Base-by-base conservation (phyloP, 2,329 filamentous ascomycete genomes). In the Cercospora citrullina region DNA sequence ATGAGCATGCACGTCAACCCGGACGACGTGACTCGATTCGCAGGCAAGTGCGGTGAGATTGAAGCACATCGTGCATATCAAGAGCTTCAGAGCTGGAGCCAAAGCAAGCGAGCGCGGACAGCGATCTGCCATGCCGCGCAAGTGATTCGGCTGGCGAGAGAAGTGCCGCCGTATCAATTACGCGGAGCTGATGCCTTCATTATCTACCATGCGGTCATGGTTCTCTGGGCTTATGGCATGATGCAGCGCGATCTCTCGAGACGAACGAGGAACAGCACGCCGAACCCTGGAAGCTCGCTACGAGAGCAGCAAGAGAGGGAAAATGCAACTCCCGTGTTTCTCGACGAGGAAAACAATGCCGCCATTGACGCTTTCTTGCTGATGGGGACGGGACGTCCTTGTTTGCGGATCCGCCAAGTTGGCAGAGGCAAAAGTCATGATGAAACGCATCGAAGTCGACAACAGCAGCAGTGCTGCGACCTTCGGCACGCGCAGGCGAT, bases 61-160 rank as follows among this genome's bases (percentile, higher is more conserved):
- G 72, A 71, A 66, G 71, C 72, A 5, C 71, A 71, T 64, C 65
- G 65, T n/a, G 69, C 71, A 12, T 71, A 70, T 39, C 68, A 70
- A 42, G 62, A 65, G 3, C 57, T 73, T 7, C 66, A 72, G n/a
- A 10, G 28, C 6, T 72, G 68, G 72, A 64, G 53, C n/a, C 48
- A 45, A 18, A 69, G 64, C 10, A 71, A 71, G 61, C 33, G 60
- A 12, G 72, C 72, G 28, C 68, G 72, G 14, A 61, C 45, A 30
- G 71, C 72, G 8, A 57, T 73, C n/a, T 72, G 66, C 55, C 68
- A 71, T 61, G 72, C 71, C 26, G 68, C 60, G 4, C 71, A 73
- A 55, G 59, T 65, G 10, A 14, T 73, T 8, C 59, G 69, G n/a
- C 12, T 63, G 14, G 66, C 68, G 7, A 63, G 69, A 60, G 55